Evolutionary conservation across 768 basidiomycete species (phyloP), one percentile per base, ranked within the genome.

Genomic region (Tylopilus sp.): DNA sequence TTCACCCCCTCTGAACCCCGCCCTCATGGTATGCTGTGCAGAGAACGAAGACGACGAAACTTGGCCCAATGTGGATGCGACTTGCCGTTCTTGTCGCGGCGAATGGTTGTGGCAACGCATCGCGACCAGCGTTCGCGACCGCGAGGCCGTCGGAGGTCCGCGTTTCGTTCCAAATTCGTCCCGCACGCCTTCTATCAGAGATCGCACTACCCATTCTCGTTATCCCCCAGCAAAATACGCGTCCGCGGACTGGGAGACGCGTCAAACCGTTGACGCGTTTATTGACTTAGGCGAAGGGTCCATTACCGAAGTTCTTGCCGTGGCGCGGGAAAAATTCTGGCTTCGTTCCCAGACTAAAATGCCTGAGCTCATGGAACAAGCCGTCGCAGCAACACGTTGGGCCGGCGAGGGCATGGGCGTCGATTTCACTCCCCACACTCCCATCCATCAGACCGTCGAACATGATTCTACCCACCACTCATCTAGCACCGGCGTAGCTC

Each of bases 31-130:
- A 12, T 78, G 74, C 28, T 79, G 82, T 54, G 70, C 79, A 5
- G 86, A 87, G 61, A 89, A 89, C 62, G 87, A 88, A 55, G 88
- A 90, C 66, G 78, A 83, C 17, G 81, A 84, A 13, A 78, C 80
- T 0, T 89, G 84, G 78, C 81, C 84, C 0, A 75, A 74, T 7
- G 76, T 86, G 12, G 81, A 83, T 28, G 75, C 85, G 2, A 89
- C 88, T 9, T 91, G 88, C 65, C 77, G 82, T 36, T 70, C 69
- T 42, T 91, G 89, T 65, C 78, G 88, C 31, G 65, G 64, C 3
- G 87, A 90, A 65, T 81, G 78, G 74, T 72, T 91, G 4, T 86
- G 83, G 83, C 75, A 76, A 19, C 76, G 79, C 19, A 82, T 80
- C n/a, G 63, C 68, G n/a, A 54, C 66, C 4, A 76, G 73, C 34